phyloP scores from a whole-genome alignment of 208 protist genomes.

The Trypanosoma boissoni region DNA sequence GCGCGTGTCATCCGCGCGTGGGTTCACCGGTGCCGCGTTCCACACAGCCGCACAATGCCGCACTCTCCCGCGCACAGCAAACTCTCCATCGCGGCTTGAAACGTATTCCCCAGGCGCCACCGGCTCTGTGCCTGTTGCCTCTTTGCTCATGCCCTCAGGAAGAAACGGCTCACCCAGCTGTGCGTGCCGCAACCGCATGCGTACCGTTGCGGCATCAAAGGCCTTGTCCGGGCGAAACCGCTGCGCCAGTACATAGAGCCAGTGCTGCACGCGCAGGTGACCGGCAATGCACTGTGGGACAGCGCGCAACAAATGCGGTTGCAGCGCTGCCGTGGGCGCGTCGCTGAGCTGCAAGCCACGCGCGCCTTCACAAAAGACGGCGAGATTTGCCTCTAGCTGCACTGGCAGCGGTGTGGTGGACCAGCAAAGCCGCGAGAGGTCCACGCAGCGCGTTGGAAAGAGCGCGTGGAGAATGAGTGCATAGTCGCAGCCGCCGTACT shows the following conservation, averaged over 20 bases:
- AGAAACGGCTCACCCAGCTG: slow-evolving; percentile 49
- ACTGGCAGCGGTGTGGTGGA: slow-evolving; percentile 37
- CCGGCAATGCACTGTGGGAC: slow-evolving; percentile 35
- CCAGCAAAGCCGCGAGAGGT: slow-evolving; percentile 57
- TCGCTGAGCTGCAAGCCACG: slow-evolving; percentile 35
- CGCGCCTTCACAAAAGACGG: slow-evolving; percentile 51
- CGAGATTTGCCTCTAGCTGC: slow-evolving; percentile 58
- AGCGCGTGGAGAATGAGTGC: slow-evolving; percentile 56
- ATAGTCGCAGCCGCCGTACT: slow-evolving; percentile 73
- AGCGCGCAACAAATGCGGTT: slow-evolving; percentile 38
- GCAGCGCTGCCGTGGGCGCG: slow-evolving; percentile 40
- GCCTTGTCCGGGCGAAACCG: slow-evolving; percentile 37
- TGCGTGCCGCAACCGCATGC: slow-evolving; percentile 36
- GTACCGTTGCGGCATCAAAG: slow-evolving; percentile 46
- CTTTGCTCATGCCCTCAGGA: too few species aligned
- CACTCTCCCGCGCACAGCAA: too few species aligned
- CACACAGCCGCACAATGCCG: slow-evolving; percentile 3
- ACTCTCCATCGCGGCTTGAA: not conserved
- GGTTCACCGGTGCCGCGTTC: slow-evolving; percentile 3
- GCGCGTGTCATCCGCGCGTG: too few species aligned
- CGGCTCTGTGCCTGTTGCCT: not conserved
- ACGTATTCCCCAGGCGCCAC: not conserved
- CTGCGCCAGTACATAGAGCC: slow-evolving; percentile 54
- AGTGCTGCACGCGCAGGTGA: slow-evolving; percentile 77
- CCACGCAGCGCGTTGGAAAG: slow-evolving; percentile 50